These are phyloP conservation scores for Priceomyces carsonii DNA, from an alignment of 805 yeast species.

Conservation along the genomic window DNA sequence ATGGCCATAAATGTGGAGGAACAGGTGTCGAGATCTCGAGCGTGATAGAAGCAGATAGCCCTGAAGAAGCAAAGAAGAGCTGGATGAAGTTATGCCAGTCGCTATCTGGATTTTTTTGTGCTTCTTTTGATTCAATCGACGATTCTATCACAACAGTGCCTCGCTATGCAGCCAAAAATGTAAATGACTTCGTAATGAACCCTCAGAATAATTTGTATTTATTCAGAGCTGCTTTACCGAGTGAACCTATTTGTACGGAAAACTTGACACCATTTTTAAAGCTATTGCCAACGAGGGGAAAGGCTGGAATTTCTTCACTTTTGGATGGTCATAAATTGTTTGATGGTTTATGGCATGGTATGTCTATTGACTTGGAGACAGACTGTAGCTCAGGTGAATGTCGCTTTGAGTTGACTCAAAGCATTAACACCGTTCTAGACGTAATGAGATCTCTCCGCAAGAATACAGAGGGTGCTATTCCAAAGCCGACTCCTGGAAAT, in stretches of 20 bases:
- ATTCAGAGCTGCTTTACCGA: constrained; percentile 84
- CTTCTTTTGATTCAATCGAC: constrained; percentile 88
- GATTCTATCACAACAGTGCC: constrained; percentile 69
- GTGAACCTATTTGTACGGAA: constrained; percentile 96
- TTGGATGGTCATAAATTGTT: constrained; percentile 89
- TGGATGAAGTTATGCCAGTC: constrained; percentile 78
- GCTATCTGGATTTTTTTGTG: constrained; percentile 91
- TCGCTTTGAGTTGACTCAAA: constrained; percentile 57
- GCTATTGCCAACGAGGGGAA: constrained; percentile 87
- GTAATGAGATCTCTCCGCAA: constrained; percentile 67
- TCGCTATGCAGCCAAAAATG: constrained; percentile 35
- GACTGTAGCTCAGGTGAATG: constrained; percentile 49
- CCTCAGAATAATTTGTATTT: constrained; percentile 45
- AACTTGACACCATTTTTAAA: constrained; percentile 92
- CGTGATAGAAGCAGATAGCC: constrained; percentile 61
- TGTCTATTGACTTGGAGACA: constrained; percentile 80
- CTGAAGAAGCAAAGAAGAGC: constrained; percentile 53
- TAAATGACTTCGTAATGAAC: constrained; percentile 6
- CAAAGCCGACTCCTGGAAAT: constrained; percentile 73
- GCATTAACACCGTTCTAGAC: constrained; percentile 72
- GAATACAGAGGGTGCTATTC: constrained; percentile 62
- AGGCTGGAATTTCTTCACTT: constrained; percentile 80
- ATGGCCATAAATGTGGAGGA: constrained; percentile 81
- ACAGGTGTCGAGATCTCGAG: constrained; percentile 96
- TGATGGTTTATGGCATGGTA: constrained; percentile 91